These are phyloP conservation scores for Planoprotostelium fungivorum DNA, from an alignment of 78 protist species.

Conservation along the genomic window DNA sequence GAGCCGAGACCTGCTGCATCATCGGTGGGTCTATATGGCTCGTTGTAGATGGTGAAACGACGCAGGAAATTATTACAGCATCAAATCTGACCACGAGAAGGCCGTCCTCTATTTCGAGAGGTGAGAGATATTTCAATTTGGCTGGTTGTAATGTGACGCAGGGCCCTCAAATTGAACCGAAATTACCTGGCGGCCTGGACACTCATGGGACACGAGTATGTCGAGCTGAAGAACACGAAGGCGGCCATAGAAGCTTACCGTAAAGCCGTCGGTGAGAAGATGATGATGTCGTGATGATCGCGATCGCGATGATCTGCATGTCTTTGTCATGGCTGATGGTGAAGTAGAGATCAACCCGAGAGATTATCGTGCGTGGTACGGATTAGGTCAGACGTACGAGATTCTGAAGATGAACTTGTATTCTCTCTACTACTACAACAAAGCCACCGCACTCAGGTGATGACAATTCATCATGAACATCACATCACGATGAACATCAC, in stretches of 20 bases:
- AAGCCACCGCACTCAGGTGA: constrained; percentile 62
- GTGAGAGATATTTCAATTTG: constrained; percentile 28
- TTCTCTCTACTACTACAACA: constrained; percentile 85
- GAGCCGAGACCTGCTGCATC: constrained; percentile 92
- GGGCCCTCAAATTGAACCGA: constrained; percentile 20
- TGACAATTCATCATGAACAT: neutral
- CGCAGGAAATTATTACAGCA: constrained; percentile 83
- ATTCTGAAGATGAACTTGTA: constrained; percentile 73
- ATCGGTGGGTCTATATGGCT: constrained; percentile 20
- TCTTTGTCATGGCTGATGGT: neutral
- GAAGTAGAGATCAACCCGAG: constrained; percentile 56
- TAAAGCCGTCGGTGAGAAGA: constrained; percentile 62
- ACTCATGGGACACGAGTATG: constrained; percentile 93
- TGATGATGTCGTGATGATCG: neutral
- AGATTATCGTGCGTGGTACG: constrained; percentile 97
- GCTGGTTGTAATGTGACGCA: neutral
- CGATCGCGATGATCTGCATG: neutral
- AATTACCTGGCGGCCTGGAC: constrained; percentile 90
- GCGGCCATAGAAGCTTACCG: constrained; percentile 93
- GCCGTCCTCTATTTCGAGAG: constrained; percentile 92
- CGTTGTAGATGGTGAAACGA: neutral
- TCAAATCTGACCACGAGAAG: constrained; percentile 78
- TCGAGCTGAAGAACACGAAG: constrained; percentile 83
- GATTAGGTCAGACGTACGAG: constrained; percentile 93
- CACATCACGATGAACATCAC: too few relatives aligned